Evolutionary conservation across 2,329 filamentous ascomycete species (phyloP).

Genomic region (Neofusicoccum umdonicola): DNA sequence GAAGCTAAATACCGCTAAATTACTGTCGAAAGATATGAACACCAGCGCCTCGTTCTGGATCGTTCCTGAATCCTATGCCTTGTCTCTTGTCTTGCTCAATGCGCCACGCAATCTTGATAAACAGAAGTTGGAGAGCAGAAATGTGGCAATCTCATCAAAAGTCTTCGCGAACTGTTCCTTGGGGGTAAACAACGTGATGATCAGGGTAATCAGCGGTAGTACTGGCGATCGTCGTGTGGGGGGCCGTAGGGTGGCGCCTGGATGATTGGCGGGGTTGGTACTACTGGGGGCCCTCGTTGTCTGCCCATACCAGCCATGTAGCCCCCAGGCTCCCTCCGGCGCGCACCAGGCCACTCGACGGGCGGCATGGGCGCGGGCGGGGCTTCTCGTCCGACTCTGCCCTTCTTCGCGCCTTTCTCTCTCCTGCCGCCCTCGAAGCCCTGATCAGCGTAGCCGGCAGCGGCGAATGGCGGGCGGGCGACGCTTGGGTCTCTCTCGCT

Average conservation of each 20-base stretch:
- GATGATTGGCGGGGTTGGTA: slow-evolving; percentile 32
- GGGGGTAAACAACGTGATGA: not conserved
- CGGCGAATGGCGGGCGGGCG: slow-evolving; percentile 38
- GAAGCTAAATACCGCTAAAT: not conserved
- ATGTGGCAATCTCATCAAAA: not conserved
- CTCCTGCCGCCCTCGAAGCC: slow-evolving; percentile 28
- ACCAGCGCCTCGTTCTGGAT: not conserved
- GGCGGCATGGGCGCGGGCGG: slow-evolving; percentile 24
- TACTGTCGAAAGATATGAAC: not conserved
- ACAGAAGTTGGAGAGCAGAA: not conserved
- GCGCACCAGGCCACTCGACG: slow-evolving; percentile 11
- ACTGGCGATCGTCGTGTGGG: slow-evolving; percentile 10
- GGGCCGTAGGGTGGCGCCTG: not conserved
- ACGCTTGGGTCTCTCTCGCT: slow-evolving; percentile 48
- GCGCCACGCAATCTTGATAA: not conserved
- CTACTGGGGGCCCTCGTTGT: slow-evolving; percentile 32
- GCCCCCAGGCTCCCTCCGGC: slow-evolving; percentile 20
- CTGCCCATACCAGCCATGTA: slow-evolving; percentile 24
- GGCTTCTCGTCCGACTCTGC: slow-evolving; percentile 31
- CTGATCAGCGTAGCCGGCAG: slow-evolving; percentile 36
- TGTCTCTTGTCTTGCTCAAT: not conserved
- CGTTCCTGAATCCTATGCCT: not conserved
- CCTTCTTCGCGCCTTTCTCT: slow-evolving; percentile 33
- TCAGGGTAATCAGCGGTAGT: not conserved
- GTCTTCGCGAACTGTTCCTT: not conserved